Evolutionary conservation across 495 filamentous ascomycete genomes (phyloP), one percentile per base, ranked within the genome.

Genomic region (Ramalina intermedia): DNA sequence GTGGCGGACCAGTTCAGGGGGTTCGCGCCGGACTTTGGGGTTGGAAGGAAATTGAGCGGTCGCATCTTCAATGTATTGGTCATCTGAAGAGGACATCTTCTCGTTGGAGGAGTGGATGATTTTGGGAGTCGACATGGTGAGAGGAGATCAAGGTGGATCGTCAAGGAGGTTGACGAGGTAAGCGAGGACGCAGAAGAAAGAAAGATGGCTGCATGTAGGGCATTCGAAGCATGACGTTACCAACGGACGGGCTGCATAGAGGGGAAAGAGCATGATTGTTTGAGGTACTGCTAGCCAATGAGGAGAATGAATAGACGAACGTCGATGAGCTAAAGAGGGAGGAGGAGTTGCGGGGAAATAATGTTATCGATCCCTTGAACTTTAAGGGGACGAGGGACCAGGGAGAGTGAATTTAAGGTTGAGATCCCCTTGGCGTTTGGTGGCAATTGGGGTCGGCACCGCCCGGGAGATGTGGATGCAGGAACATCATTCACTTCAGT

Each of bases 1-100:
- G 35, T 66, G 61, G 46, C 66, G 67, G 48, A 79, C 69, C 47
- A 72, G 71, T 24, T 69, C 66, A 0, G 75, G 75, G 4, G 70
- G 66, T 55, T 74, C 59, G 13, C 56, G 52, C 12, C 40, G 44
- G 0, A 48, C 21, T 21, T 27, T 21, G 6, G 44, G 18, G 44
- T 27, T 20, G 27, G 14, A 17, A 29, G 44, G 1, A 26, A 26
- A 27, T 16, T 12, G 24, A 6, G 18, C 17, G 29, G 44, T 14
- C 6, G 21, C 44, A 37, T 47, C 26, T 37, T 37, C 44, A 12
- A 47, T 16, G 21, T 36, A 37, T 13, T 5, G 9, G 18, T 47
- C 44, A 9, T 47, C 44, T 6, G 16, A 18, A 18, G 41, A 44
- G 41, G 41, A 18, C 44, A 47, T 43, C 44, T 45, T 14, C 33